Evolutionary conservation across 1,284 basidiomycete species (phyloP).

Genomic region (Trichosporon inkin): DNA sequence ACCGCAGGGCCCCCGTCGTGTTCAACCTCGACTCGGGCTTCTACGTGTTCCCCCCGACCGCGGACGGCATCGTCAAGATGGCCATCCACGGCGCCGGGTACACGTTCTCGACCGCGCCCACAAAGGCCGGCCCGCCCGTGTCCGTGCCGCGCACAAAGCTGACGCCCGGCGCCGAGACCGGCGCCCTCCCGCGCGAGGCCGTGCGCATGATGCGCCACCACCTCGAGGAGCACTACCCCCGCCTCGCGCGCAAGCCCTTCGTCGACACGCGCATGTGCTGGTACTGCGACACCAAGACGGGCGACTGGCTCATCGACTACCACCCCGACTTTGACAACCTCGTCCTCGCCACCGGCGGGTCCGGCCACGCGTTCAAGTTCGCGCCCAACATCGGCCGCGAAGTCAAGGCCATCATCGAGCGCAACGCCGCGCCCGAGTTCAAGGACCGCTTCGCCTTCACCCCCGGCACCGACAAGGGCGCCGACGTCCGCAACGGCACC

Average conservation of each 20-base stretch:
- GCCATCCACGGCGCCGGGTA: constrained; percentile 53
- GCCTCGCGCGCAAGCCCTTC: constrained; percentile 46
- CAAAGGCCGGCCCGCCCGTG: constrained; percentile 26
- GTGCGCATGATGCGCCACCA: constrained; percentile 33
- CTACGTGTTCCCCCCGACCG: constrained; percentile 54
- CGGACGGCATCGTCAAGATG: constrained; percentile 51
- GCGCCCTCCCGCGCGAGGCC: constrained; percentile 42
- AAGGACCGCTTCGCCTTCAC: constrained; percentile 57
- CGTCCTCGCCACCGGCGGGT: constrained; percentile 52
- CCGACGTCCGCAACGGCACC: constrained; percentile 38
- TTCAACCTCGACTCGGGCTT: constrained; percentile 49
- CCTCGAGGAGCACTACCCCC: constrained; percentile 42
- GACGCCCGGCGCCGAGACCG: constrained; percentile 42
- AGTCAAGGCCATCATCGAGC: constrained; percentile 67
- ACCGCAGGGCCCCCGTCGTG: constrained; percentile 63
- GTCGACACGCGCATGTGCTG: constrained; percentile 46
- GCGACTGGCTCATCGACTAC: constrained; percentile 54
- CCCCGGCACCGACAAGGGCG: constrained; percentile 26
- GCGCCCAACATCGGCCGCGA: constrained; percentile 74
- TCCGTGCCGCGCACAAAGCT: constrained; percentile 48
- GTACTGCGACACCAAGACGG: constrained; percentile 52
- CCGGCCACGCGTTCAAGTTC: constrained; percentile 60
- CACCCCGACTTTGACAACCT: constrained; percentile 49
- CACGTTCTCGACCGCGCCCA: constrained; percentile 15
- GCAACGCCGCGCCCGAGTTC: constrained; percentile 50